Evolutionary conservation across 352 stramenopile genomes (phyloP), one percentile per base, ranked within the genome.

Genomic region (Vaucheria bursata): DNA sequence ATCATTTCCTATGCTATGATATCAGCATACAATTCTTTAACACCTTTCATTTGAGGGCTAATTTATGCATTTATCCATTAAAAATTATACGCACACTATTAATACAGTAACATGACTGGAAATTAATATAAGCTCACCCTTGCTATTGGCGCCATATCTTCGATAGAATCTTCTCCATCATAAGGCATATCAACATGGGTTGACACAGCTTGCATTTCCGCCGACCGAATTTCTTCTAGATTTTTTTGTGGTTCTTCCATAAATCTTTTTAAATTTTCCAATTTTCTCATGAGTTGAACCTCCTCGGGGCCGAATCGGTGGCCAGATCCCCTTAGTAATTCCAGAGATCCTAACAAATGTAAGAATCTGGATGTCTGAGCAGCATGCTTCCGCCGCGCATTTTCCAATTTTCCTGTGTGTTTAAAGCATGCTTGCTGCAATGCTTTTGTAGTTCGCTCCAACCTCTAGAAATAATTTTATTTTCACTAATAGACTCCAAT

Each of bases 281-380:
- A 8, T 8, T 40, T 36, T 35, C 40, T n/a, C 31, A 25, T 4
- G 29, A 72, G 65, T 35, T 35, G 1, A 29, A 72, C 31, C 8
- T 72, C 65, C 31, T 72, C 65, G 2, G 31, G 12, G 36, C 40
- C n/a, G 29, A 72, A 35, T 32, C 29, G 65, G 3, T 25, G 40
- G 65, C 40, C 31, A 25, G 40, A 29, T 29, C 65, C 12, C 6
- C 65, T 34, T 32, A 72, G 12, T 2, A 72, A n/a, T 35, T 72
- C 65, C 33, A 72, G 29, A 29, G 29, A 45, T 36, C 12, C 65
- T 35, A 72, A 25, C 6, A 72, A 35, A 29, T 40, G 12, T 40
- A 72, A 40, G 65, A 72, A 72, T 40, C 65, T 72, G 31, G 1
- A 45, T 38, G 65, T 37, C 65, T 72, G 65, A 29, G 6, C 8